Evolutionary conservation across 2,329 filamentous ascomycete species (phyloP).

Genomic region (Parastagonospora nodorum): DNA sequence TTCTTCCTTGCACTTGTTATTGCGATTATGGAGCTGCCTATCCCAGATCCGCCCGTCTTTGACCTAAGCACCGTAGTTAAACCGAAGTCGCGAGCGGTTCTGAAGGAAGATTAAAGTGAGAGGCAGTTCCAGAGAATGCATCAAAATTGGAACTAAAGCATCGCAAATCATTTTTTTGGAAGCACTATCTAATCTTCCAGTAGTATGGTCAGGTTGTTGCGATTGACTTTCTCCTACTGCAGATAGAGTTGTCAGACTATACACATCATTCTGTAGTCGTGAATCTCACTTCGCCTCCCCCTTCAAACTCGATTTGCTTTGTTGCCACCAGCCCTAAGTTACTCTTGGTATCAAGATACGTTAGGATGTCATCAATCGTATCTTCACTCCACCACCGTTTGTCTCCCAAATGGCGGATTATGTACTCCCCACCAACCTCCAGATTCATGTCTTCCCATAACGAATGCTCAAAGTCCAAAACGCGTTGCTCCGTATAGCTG

Average conservation of each 20-base stretch:
- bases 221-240: too few species aligned
- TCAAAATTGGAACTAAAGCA: too few species aligned
- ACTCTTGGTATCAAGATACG: constrained; percentile 1
- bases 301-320: not conserved
- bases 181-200: too few species aligned
- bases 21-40: constrained; percentile 22
- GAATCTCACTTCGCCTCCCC: not conserved
- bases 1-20: constrained; percentile 15
- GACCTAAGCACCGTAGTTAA: constrained; percentile 21
- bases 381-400: constrained; percentile 9
- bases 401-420: constrained; percentile 2
- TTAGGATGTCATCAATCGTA: constrained; percentile 4
- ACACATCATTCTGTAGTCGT: not conserved
- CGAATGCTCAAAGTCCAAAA: not conserved
- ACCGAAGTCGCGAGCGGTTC: constrained; percentile 4
- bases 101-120: constrained; percentile 14
- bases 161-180: too few species aligned
- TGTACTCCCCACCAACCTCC: constrained; percentile 6
- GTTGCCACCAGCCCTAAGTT: not conserved
- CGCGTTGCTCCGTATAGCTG: constrained; percentile 1
- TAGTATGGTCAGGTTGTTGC: too few species aligned
- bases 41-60: constrained; percentile 14
- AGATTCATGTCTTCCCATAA: not conserved
- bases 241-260: too few species aligned
- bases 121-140: too few species aligned